Percentiles rank a stretch among this genome's conserved stretches.
phyloP scores from a whole-genome alignment of 2,329 filamentous ascomycete genomes.

The Ceratocystiopsis sp. region DNA sequence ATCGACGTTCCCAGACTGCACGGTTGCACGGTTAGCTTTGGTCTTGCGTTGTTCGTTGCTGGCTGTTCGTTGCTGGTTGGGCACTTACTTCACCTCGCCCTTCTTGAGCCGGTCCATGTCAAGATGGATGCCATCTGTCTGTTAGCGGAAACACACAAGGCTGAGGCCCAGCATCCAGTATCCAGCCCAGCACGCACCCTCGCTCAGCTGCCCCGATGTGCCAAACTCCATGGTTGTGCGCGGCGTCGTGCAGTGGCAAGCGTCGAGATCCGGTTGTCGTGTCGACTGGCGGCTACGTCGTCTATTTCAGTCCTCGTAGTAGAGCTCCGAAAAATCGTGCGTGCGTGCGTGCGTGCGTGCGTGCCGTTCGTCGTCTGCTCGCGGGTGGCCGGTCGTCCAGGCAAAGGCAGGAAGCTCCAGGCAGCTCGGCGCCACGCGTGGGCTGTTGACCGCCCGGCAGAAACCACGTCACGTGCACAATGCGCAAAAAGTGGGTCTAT shows the following conservation, averaged over 20 bases:
- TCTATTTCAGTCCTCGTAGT: too few relatives aligned
- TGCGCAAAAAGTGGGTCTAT: too few relatives aligned
- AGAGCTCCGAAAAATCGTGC: too few relatives aligned
- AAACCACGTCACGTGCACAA: constrained; percentile 6
- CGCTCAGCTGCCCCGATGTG: constrained; percentile 42
- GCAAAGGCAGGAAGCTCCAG: constrained; percentile 4
- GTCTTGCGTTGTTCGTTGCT: too few relatives aligned
- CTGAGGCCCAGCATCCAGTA: background rate
- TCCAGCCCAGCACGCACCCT: constrained; percentile 29
- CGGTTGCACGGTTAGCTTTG: too few relatives aligned
- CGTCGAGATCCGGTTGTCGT: too few relatives aligned
- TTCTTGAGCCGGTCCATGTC: constrained; percentile 99
- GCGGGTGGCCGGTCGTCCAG: too few relatives aligned
- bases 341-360: too few relatives aligned
- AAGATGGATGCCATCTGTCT: constrained; percentile 95
- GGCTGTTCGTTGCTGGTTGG: constrained; percentile 9
- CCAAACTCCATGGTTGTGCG: constrained; percentile 41
- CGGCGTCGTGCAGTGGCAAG: too few relatives aligned
- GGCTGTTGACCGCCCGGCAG: constrained; percentile 8
- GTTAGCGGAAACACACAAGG: too few relatives aligned
- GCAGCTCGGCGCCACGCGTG: constrained; percentile 9
- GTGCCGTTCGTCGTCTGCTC: too few relatives aligned
- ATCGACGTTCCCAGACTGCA: constrained; percentile 88
- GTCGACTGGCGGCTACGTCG: too few relatives aligned
- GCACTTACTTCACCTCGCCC: constrained; percentile 88